These are phyloP conservation scores for Penicillium salamii DNA, from an alignment of 495 filamentous ascomycete genomes.

Conservation along the genomic window DNA sequence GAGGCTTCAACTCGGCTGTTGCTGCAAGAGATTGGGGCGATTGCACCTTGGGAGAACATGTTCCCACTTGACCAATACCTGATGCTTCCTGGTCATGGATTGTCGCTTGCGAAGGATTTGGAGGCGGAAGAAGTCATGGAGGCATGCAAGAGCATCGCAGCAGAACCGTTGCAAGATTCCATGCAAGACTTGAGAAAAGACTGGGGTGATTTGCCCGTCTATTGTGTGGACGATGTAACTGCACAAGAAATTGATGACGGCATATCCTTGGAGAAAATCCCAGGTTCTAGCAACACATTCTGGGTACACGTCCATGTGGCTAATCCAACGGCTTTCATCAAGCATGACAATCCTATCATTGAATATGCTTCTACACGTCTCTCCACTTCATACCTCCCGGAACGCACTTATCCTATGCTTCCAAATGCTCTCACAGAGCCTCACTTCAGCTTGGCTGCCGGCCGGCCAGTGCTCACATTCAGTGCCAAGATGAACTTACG, in stretches of 20 bases:
- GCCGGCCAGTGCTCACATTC: constrained; percentile 75
- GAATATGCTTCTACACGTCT: constrained; percentile 61
- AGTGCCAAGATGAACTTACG: constrained; percentile 65
- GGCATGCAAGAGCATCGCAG: constrained; percentile 24
- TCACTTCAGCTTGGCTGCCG: constrained; percentile 65
- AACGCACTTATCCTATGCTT: constrained; percentile 75
- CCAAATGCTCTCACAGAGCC: constrained; percentile 50
- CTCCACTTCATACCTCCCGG: constrained; percentile 71
- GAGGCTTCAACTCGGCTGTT: constrained; percentile 61
- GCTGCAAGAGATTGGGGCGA: constrained; percentile 80
- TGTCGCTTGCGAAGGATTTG: constrained; percentile 32
- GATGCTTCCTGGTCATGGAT: constrained; percentile 54
- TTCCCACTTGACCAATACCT: constrained; percentile 60
- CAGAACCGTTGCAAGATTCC: constrained; percentile 31
- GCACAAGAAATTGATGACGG: constrained; percentile 88
- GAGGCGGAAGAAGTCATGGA: constrained; percentile 29
- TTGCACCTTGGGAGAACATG: constrained; percentile 77
- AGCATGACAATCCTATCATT: constrained; percentile 53
- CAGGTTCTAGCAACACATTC: constrained; percentile 50
- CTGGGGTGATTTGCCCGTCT: constrained; percentile 69
- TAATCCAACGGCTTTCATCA: constrained; percentile 86
- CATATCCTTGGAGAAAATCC: constrained; percentile 69
- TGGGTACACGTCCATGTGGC: constrained; percentile 92
- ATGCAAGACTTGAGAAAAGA: constrained; percentile 65
- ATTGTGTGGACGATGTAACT: constrained; percentile 72